Conservation (phyloP, 306 rosid species). For the Adenanthera pavonina region DNA sequence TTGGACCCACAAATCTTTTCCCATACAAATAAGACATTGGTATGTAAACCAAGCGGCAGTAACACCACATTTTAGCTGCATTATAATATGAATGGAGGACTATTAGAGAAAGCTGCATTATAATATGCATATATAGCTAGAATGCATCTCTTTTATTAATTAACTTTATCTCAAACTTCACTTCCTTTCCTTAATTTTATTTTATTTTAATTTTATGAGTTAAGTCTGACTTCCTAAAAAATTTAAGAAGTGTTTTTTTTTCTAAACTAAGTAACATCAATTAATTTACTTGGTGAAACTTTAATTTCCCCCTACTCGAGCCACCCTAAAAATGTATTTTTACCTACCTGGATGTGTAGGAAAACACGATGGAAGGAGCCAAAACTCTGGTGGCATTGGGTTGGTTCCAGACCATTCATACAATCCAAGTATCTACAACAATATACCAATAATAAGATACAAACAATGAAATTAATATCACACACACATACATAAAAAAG, state of each 20-base stretch:
- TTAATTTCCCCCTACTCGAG: too few species aligned
- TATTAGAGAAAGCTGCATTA: background rate
- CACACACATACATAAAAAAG: too few species aligned
- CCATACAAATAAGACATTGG: constrained; percentile 90
- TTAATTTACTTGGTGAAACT: too few species aligned
- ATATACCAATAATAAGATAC: background rate
- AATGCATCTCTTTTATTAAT: too few species aligned
- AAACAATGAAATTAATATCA: background rate
- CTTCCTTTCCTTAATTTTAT: too few species aligned
- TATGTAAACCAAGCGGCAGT: constrained; percentile 75
- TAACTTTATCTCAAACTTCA: too few species aligned
- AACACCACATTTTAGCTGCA: constrained; percentile 89
- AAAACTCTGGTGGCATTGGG: constrained; percentile 87
- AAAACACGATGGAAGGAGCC: constrained; percentile 78
- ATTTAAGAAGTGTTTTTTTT: too few species aligned
- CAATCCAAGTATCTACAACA: constrained; percentile 63
- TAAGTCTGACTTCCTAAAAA: too few species aligned
- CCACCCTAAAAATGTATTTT: too few species aligned
- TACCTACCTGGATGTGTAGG: constrained; percentile 71
- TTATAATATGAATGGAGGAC: background rate
- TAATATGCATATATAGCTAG: too few species aligned
- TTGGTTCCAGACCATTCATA: constrained; percentile 73
- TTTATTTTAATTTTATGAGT: too few species aligned
- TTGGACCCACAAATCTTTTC: constrained; percentile 70
- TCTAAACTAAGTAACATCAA: too few species aligned